These are phyloP conservation scores for Clavispora vitiphila DNA, from an alignment of 805 yeast species.

Conservation along the genomic window DNA sequence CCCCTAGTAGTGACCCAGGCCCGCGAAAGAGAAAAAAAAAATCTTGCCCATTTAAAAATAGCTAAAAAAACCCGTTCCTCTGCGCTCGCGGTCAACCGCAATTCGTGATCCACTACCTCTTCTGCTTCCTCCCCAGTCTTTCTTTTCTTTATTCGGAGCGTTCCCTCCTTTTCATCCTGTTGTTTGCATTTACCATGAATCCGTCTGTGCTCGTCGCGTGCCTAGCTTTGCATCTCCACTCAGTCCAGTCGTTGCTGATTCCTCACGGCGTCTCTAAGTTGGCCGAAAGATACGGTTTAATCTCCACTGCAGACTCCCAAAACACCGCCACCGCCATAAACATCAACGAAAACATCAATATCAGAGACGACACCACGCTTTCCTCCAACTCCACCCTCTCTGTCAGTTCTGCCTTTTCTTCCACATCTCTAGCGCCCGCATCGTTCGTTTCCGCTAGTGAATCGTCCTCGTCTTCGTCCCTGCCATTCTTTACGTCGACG, in stretches of 20 bases:
- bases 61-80: not conserved
- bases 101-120: not conserved
- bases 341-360: no score
- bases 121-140: not conserved
- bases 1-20: no score
- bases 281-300: not conserved
- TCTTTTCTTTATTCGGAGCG: not conserved
- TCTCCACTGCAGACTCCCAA: not conserved
- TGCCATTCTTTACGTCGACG: not conserved
- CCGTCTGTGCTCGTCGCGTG: not conserved
- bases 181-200: not conserved
- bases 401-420: no score
- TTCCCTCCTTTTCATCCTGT: no score
- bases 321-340: no score
- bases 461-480: no score
- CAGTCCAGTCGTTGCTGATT: not conserved
- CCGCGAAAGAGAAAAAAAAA: not conserved
- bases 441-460: no score
- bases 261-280: not conserved
- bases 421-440: not conserved
- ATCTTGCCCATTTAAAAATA: not conserved
- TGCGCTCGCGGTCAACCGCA: not conserved
- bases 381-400: not conserved
- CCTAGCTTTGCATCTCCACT: not conserved
- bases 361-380: not conserved